Evolutionary conservation across 306 rosid species (phyloP), one percentile per base, ranked within the genome.

Genomic region (Prunus kanzakura): DNA sequence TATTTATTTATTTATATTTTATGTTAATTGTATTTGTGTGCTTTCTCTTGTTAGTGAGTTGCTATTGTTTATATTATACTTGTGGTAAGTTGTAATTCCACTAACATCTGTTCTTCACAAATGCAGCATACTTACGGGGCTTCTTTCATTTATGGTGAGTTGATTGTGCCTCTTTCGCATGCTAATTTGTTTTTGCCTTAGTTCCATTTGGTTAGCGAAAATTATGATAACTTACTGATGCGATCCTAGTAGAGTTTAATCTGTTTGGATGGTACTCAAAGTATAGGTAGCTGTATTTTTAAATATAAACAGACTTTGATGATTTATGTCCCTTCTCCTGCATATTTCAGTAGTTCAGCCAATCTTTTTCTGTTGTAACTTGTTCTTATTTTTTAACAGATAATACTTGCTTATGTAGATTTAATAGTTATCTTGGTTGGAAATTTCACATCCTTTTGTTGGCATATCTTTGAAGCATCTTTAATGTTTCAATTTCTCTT

Each of bases 81-180:
- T 78, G 61, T 52, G 64, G 76, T 66, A 51, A 56, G 70, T 73
- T 76, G 32, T 68, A 65, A 68, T 63, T 61, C 54, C 65, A 45
- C 93, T 87, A 72, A 89, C 82, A 64, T 75, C 76, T 73, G 67
- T 81, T 75, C 66, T 82, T 64, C 20, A 8, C 72, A 68, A 75
- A 71, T 89, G 93, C 96, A 95, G 99, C 91, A 95, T 95, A 80
- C 92, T 95, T 63, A 93, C 96, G 0, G 99, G 99, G 78, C 99
- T 95, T 82, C 97, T 95, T 82, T 95, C 99, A 9, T 95, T 95
- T 79, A 95, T 95, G 99, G 99, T 91, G 75, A 84, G 96, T 82
- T 77, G 55, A 71, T 65, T 77, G 23, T 67, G 71, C 61, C 77
- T 23, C 77, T 73, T 35, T 80, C 41, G 66, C 76, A 67, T 83